Evolutionary conservation across 768 basidiomycete genomes (phyloP).

Genomic region (Cystobasidium ongulense): DNA sequence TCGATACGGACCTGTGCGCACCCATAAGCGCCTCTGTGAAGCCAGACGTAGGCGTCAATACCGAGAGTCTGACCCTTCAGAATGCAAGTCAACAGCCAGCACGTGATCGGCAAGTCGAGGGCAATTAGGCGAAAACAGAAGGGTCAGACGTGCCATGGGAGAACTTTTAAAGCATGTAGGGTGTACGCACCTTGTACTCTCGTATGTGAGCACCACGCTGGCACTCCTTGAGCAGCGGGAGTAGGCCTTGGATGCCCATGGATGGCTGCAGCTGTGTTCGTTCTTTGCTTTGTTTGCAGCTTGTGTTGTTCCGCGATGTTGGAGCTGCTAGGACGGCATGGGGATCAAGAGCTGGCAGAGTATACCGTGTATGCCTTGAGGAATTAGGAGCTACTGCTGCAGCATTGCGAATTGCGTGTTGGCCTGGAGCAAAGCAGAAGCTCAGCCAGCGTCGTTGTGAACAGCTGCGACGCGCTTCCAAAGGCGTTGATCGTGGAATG

Average conservation of each 20-base stretch:
- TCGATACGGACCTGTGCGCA: conserved; percentile 49
- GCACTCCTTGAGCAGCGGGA: conserved; percentile 83
- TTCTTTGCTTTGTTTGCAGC: background rate
- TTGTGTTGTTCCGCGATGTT: background rate
- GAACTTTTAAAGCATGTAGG: too few species aligned
- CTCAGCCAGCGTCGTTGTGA: too few species aligned
- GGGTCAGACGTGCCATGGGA: conserved; percentile 54
- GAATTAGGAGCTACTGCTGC: too few species aligned
- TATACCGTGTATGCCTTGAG: too few species aligned
- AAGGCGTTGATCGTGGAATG: too few species aligned
- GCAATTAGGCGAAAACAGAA: background rate
- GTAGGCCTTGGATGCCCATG: conserved; percentile 88
- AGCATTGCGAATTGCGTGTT: too few species aligned
- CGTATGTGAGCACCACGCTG: conserved; percentile 68
- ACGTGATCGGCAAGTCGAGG: background rate
- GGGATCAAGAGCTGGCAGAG: background rate
- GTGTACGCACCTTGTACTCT: conserved; percentile 47
- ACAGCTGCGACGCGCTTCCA: too few species aligned
- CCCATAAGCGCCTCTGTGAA: conserved; percentile 73
- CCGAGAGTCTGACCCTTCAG: conserved; percentile 52
- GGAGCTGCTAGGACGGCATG: background rate
- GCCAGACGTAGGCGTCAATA: conserved; percentile 91
- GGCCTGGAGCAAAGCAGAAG: too few species aligned
- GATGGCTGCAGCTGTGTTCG: background rate
- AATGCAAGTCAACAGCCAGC: background rate